Base-by-base conservation (phyloP, 1,284 basidiomycete species). In the Ceratobasidium sp. region DNA sequence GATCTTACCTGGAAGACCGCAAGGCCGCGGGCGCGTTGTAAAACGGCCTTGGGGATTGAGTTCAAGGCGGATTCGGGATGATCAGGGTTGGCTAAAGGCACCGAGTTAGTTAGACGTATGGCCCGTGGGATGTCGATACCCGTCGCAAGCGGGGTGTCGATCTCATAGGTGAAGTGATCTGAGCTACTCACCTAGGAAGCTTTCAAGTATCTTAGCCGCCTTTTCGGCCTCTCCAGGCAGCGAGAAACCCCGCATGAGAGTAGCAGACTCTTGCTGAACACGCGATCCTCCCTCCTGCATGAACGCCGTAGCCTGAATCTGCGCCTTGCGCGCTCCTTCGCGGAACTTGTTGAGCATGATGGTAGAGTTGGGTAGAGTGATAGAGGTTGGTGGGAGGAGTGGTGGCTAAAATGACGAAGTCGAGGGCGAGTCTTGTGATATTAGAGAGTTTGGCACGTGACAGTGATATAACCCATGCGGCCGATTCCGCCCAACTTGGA, bases 1-100 rank as follows among this genome's bases (percentile, higher is more conserved):
- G n/a, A 6, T 53, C 98, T 87, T 39, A 99, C 96, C 82, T 96
- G 96, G 89, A 99, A 99, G 80, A 99, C 90, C 42, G 97, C 97
- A 77, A 99, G 92, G 77, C 97, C 95, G 96, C 94, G 92, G 79
- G 97, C 96, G 78, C 92, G 89, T 81, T 95, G 93, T 18, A 99
- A 87, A 61, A 99, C 96, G 23, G 93, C 95, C 85, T 98, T 98
- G 10, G 98, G 98, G 81, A 99, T 95, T 33, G 33, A 33, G 33
- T 33, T 33, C 79, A 99, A 91, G 0, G 97, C 97, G 55, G 95
- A 49, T 10, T 10, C 91, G 13, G 97, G 97, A 81, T 93, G 89
- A 46, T 91, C 89, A 15, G 97, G 97, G 85, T 98, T 94, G 80
- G 97, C 97, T 96, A 83, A 79, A 75, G n/a, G 70, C 72, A 55